Conservation (phyloP, 345 rosid genomes). For the Hevea brasiliensis region DNA sequence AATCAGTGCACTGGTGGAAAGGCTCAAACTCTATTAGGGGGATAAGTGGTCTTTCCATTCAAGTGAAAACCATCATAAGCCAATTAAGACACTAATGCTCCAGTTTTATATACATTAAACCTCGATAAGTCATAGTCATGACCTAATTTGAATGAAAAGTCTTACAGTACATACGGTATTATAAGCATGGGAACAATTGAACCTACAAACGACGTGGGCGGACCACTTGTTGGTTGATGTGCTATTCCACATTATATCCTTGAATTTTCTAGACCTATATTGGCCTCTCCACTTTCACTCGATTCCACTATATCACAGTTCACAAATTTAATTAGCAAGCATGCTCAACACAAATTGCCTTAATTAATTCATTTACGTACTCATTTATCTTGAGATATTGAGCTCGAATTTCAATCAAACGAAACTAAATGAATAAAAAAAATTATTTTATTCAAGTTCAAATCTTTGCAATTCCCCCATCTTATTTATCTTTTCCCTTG, state of each 20-base stretch:
- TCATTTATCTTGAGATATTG: no score
- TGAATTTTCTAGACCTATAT: neutral
- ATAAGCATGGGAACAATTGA: neutral
- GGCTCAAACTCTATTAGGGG: neutral
- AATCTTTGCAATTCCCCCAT: no score
- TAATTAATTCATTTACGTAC: neutral
- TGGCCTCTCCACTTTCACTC: conserved; percentile 30
- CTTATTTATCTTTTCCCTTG: no score
- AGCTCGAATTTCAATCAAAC: no score
- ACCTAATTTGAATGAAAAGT: conserved; percentile 15
- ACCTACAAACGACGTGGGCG: neutral
- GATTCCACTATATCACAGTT: neutral
- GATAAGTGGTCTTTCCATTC: conserved; percentile 26
- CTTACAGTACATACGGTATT: neutral
- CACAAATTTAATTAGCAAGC: neutral
- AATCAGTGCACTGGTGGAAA: conserved; percentile 14
- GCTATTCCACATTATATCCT: neutral
- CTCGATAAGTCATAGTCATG: conserved; percentile 10
- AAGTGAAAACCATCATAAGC: neutral
- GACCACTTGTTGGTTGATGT: conserved; percentile 5
- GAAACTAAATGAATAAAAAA: no score
- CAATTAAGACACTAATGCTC: neutral
- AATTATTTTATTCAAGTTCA: no score
- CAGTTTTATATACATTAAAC: neutral
- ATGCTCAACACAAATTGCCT: neutral